Percentiles rank a stretch among this genome's conserved stretches.
Evolutionary conservation across 1,284 basidiomycete genomes (phyloP).

Genomic region (Apiotrichum montevideense): DNA sequence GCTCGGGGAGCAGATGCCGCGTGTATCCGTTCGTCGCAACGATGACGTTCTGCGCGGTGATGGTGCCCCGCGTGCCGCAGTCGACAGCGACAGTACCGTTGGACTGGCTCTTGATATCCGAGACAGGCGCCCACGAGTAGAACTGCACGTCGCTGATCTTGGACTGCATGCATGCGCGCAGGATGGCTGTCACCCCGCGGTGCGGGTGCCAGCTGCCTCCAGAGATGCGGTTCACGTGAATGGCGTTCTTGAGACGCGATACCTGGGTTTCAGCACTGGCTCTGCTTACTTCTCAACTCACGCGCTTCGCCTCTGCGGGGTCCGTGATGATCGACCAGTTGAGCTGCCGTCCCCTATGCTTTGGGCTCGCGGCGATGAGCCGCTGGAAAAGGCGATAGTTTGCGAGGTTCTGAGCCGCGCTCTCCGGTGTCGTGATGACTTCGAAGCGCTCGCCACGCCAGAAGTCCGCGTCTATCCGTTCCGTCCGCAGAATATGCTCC

Average conservation of each 20-base stretch:
- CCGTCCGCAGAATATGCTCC: slow-evolving; percentile 53
- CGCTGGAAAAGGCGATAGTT: background rate
- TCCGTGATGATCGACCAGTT: background rate
- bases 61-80: slow-evolving; percentile 17
- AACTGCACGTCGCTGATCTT: background rate
- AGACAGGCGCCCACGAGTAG: slow-evolving; percentile 13
- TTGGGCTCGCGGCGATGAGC: background rate
- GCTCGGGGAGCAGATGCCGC: slow-evolving; percentile 24
- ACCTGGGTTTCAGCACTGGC: background rate
- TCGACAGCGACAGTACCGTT: slow-evolving; percentile 18
- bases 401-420: background rate
- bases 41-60: slow-evolving; percentile 26
- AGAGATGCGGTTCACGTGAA: background rate
- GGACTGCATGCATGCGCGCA: slow-evolving; percentile 7
- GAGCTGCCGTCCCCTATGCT: background rate
- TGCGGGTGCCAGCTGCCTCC: slow-evolving; percentile 17
- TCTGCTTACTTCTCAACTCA: background rate
- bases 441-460: slow-evolving; percentile 22
- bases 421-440: slow-evolving; percentile 4
- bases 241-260: slow-evolving; percentile 3
- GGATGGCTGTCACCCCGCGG: slow-evolving; percentile 9
- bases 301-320: background rate
- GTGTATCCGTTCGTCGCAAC: slow-evolving; percentile 39
- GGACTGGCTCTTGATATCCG: background rate
- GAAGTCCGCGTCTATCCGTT: slow-evolving; percentile 28